A percentile compares a stretch with the other conserved stretches of the same genome.
These are phyloP conservation scores for Hypomyces perniciosus DNA, from an alignment of 2,329 filamentous ascomycete species.

Conservation along the genomic window DNA sequence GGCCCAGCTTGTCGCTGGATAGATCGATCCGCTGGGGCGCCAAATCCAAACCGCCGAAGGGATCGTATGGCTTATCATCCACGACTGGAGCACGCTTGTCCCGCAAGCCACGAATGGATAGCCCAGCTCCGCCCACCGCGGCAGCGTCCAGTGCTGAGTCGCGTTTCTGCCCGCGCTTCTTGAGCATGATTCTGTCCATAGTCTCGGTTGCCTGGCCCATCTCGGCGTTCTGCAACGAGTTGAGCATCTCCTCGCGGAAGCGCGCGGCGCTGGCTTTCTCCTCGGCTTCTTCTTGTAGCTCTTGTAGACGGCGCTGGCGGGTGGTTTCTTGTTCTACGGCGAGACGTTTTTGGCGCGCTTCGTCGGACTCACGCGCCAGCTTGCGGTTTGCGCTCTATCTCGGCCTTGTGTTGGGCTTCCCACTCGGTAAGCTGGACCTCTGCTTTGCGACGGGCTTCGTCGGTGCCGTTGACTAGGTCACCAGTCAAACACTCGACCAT, in stretches of 20 bases:
- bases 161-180: constrained; percentile 57
- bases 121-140: constrained; percentile 22
- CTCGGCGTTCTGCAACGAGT: constrained; percentile 58
- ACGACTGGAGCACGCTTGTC: constrained; percentile 41
- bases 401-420: constrained; percentile 64
- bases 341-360: constrained; percentile 48
- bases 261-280: constrained; percentile 59
- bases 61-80: constrained; percentile 75
- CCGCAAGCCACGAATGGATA: constrained; percentile 77
- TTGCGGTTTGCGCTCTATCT: constrained; percentile 59
- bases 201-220: constrained; percentile 54
- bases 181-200: constrained; percentile 59
- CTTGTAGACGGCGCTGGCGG: constrained; percentile 52
- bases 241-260: constrained; percentile 62
- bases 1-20: constrained; percentile 39
- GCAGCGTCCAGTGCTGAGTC: constrained; percentile 31
- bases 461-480: constrained; percentile 70
- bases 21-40: constrained; percentile 64
- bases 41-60: constrained; percentile 72
- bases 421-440: constrained; percentile 51
- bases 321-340: constrained; percentile 61
- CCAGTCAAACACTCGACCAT: constrained; percentile 85
- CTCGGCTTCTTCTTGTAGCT: constrained; percentile 62
- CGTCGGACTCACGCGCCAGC: constrained; percentile 50
- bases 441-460: constrained; percentile 51